These are phyloP conservation scores for Sporisorium sorghi DNA, from an alignment of 1,284 basidiomycete genomes.

Conservation along the genomic window DNA sequence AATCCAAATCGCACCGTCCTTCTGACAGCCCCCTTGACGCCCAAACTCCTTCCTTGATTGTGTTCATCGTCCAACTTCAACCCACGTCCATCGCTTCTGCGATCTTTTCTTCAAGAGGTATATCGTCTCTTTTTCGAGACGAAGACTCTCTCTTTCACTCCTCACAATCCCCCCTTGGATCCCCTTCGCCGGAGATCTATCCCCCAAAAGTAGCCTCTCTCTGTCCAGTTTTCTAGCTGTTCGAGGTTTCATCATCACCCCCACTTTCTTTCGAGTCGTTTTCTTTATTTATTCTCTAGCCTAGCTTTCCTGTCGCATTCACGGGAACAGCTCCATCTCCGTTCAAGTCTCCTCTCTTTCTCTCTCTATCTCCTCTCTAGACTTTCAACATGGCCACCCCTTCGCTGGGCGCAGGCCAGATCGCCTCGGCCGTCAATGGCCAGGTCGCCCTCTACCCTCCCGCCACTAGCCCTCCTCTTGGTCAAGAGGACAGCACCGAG, in stretches of 20 bases:
- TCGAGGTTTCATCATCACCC: slow-evolving; percentile 47
- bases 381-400: slow-evolving; percentile 48
- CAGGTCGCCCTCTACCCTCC: slow-evolving; percentile 41
- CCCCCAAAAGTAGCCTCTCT: slow-evolving; percentile 43
- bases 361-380: slow-evolving; percentile 6
- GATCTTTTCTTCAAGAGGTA: slow-evolving; percentile 1
- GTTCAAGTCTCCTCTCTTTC: not conserved
- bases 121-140: slow-evolving; percentile 19
- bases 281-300: not conserved
- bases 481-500: slow-evolving; percentile 49
- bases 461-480: slow-evolving; percentile 51
- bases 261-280: slow-evolving; percentile 17
- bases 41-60: slow-evolving; percentile 46
- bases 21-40: slow-evolving; percentile 30
- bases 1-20: slow-evolving; percentile 43
- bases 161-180: too few relatives aligned
- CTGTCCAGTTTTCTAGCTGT: slow-evolving; percentile 31
- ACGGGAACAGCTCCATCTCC: slow-evolving; percentile 7
- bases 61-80: slow-evolving; percentile 45
- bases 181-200: too few relatives aligned
- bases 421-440: slow-evolving; percentile 36
- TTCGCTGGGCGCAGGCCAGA: slow-evolving; percentile 54
- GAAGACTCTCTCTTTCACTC: too few relatives aligned
- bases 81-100: slow-evolving; percentile 15
- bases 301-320: slow-evolving; percentile 12